Evolutionary conservation across 2,329 filamentous ascomycete species (phyloP).

Genomic region (Penicillium vulpinum): DNA sequence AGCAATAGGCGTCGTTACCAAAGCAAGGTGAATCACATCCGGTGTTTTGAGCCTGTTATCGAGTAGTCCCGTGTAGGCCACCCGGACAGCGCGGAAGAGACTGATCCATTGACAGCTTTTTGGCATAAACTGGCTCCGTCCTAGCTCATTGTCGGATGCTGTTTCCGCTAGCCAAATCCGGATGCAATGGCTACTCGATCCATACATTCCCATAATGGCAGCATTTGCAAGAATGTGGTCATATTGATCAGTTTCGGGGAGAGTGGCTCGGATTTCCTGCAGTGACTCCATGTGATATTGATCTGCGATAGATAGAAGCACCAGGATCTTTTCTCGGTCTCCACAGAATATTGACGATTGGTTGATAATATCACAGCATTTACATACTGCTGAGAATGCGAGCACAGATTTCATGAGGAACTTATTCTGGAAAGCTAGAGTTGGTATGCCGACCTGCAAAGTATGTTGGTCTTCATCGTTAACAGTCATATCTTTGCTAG

Average conservation of each 20-base stretch:
- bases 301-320: neutral
- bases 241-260: neutral
- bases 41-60: neutral
- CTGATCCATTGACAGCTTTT: conserved; percentile 1
- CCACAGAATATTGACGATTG: neutral
- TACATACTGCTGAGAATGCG: conserved; percentile 3
- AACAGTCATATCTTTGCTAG: neutral
- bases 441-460: neutral
- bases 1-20: neutral
- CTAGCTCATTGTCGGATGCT: neutral
- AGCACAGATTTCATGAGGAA: conserved; percentile 1
- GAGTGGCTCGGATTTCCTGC: neutral
- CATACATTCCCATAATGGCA: conserved; percentile 3
- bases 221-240: conserved; percentile 4
- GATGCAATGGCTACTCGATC: neutral
- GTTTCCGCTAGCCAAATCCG: conserved; percentile 1
- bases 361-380: conserved; percentile 2
- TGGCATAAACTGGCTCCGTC: neutral
- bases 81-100: neutral
- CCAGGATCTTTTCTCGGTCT: neutral
- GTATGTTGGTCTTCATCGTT: neutral
- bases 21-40: neutral
- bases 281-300: conserved; percentile 3
- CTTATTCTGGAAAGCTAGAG: neutral
- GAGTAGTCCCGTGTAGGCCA: neutral